Base-by-base conservation (phyloP, 306 rosid genomes). In the Citrullus amarus region DNA sequence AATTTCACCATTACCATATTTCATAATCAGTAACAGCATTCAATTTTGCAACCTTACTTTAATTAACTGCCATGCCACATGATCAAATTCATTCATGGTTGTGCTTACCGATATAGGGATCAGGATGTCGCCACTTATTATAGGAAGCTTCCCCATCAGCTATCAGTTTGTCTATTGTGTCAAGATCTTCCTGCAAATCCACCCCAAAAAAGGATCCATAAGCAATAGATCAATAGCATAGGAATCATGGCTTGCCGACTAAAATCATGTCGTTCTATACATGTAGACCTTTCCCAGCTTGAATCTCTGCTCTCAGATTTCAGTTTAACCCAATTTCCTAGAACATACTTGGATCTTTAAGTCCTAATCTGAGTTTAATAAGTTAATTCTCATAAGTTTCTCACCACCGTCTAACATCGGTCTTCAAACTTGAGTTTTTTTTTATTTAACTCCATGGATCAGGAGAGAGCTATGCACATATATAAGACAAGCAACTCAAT, bases 121-220 rank as follows among this genome's bases (percentile, higher is more conserved):
- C 98, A 67, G 98, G 98, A 82, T 94, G 98, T 63, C 98, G 90
- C 90, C 91, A 94, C 88, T 92, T 94, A 80, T 94, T 87, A 88
- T 92, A 81, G 75, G 79, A 11, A 50, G 91, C 96, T 86, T 92
- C 97, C 30, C 81, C 98, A 83, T 90, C 86, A 0, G 25, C 89
- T 82, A 92, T 89, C 83, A 94, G 61, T 81, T 86, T 88, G 78
- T 94, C 98, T 56, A 94, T 92, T 8, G 96, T 90, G 79, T 94
- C 98, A 32, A 43, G 89, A 81, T 94, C 92, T 85, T 94, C 92
- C 96, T 92, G 89, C 22, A 80, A 17, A 80, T 77, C 69, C 41
- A 73, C 39, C 67, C 54, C 79, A 38, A 28, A 81, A 85, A 81
- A 25, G 36, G 36, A 80, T 41, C 56, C 44, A 71, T 73, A 30